Conservation (phyloP, 768 basidiomycete species). For the Suillus ampliporus region DNA sequence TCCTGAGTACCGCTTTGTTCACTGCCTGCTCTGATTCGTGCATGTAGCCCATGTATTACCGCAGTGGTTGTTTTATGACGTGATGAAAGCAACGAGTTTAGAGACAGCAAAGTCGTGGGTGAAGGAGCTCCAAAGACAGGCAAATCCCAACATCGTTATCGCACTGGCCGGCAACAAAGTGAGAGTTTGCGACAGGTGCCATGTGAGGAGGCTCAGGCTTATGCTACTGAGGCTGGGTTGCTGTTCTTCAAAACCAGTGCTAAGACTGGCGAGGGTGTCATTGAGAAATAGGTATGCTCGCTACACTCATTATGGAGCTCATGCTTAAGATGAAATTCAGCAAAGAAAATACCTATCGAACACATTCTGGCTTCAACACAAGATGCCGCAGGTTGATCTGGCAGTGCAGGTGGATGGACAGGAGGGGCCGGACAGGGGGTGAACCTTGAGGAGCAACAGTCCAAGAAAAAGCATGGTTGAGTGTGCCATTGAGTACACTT, state of each 20-base stretch:
- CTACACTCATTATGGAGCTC: background rate
- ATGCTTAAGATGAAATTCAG: slow-evolving; percentile 39
- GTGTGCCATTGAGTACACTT: slow-evolving; percentile 24
- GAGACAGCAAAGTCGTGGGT: slow-evolving; percentile 99
- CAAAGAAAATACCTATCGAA: slow-evolving; percentile 91
- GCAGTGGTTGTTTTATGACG: slow-evolving; percentile 98
- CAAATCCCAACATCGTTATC: slow-evolving; percentile 99
- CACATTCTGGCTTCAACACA: slow-evolving; percentile 88
- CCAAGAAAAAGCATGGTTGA: slow-evolving; percentile 85
- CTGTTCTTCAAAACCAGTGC: slow-evolving; percentile 98
- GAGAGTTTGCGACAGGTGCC: slow-evolving; percentile 89
- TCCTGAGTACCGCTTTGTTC: slow-evolving; percentile 24
- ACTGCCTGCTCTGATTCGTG: slow-evolving; percentile 14
- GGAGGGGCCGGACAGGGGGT: slow-evolving; percentile 60
- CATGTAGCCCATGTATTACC: slow-evolving; percentile 94
- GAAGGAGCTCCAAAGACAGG: slow-evolving; percentile 97
- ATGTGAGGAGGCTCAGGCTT: slow-evolving; percentile 93
- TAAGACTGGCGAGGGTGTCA: slow-evolving; percentile 96
- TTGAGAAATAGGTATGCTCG: slow-evolving; percentile 91
- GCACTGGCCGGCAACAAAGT: slow-evolving; percentile 98
- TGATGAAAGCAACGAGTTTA: slow-evolving; percentile 93
- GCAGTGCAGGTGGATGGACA: slow-evolving; percentile 56
- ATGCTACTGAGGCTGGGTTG: slow-evolving; percentile 92
- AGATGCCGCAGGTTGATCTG: slow-evolving; percentile 66
- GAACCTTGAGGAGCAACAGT: slow-evolving; percentile 69